A percentile compares a stretch with the other conserved stretches of the same genome.
phyloP scores from a whole-genome alignment of 2,329 filamentous ascomycete genomes.

The Pyrenochaeta sp. region DNA sequence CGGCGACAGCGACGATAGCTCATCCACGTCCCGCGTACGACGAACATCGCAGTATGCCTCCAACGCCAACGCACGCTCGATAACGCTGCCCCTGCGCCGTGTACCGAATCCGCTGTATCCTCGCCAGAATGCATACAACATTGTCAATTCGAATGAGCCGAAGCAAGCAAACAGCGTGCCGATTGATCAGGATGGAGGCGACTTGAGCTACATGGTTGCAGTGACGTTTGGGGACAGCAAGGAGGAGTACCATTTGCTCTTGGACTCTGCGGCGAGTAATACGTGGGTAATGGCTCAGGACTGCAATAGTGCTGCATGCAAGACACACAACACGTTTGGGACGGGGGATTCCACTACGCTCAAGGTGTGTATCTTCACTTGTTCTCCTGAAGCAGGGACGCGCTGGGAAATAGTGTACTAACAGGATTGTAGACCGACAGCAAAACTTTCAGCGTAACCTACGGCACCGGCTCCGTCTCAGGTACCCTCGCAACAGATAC shows the following conservation, averaged over 20 bases:
- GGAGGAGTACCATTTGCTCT: conserved; percentile 61
- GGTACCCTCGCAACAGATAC: conserved; percentile 74
- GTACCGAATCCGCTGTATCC: conserved; percentile 39
- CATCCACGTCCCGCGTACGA: conserved; percentile 8
- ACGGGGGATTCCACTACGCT: conserved; percentile 71
- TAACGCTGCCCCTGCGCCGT: conserved; percentile 41
- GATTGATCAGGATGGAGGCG: conserved; percentile 62
- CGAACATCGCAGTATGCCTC: conserved; percentile 10
- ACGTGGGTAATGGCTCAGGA: conserved; percentile 83
- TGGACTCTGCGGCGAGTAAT: conserved; percentile 67
- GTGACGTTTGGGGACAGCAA: conserved; percentile 60
- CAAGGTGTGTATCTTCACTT: conserved; percentile 32
- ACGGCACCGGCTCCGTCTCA: conserved; percentile 78
- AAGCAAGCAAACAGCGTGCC: conserved; percentile 57
- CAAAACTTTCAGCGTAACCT: conserved; percentile 71
- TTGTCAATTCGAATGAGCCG: conserved; percentile 44
- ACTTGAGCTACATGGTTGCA: conserved; percentile 63
- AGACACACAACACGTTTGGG: conserved; percentile 75
- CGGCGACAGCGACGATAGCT: conserved; percentile 8
- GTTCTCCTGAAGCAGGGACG: too few species aligned
- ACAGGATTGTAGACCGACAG: conserved; percentile 51
- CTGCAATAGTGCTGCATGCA: conserved; percentile 73
- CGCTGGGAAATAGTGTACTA: not conserved
- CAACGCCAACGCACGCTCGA: conserved; percentile 3
- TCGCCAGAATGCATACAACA: conserved; percentile 60